Evolutionary conservation across 2,329 filamentous ascomycete genomes (phyloP).

Genomic region (Scopulariopsis brevicaulis): DNA sequence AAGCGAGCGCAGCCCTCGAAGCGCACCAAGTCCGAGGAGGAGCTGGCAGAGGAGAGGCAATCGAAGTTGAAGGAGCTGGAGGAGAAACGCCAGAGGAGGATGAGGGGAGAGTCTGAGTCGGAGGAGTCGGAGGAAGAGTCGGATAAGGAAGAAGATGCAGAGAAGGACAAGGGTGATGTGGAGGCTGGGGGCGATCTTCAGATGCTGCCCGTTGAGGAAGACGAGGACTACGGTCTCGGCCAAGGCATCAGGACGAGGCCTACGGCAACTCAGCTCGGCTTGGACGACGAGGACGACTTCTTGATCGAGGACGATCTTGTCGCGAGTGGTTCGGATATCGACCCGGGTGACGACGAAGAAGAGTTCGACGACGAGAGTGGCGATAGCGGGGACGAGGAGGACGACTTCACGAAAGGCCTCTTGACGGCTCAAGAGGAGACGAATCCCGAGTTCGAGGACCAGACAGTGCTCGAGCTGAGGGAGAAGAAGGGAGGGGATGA

Average conservation of each 20-base stretch:
- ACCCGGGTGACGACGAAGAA: conserved; percentile 39
- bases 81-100: conserved; percentile 68
- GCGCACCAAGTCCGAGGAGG: conserved; percentile 84
- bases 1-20: conserved; percentile 76
- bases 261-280: conserved; percentile 52
- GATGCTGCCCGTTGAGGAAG: conserved; percentile 25
- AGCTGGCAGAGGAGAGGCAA: conserved; percentile 68
- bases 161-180: conserved; percentile 22
- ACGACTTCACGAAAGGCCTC: conserved; percentile 63
- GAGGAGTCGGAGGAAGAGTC: conserved; percentile 45
- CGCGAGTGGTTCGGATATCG: conserved; percentile 66
- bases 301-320: conserved; percentile 80
- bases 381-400: conserved; percentile 27
- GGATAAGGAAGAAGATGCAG: conserved; percentile 23
- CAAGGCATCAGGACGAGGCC: conserved; percentile 43
- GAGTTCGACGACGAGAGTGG: conserved; percentile 28
- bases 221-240: conserved; percentile 49
- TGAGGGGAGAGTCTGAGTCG: conserved; percentile 69
- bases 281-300: conserved; percentile 94
- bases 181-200: conserved; percentile 9
- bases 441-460: conserved; percentile 36
- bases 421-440: conserved; percentile 46
- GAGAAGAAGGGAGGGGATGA: conserved; percentile 31
- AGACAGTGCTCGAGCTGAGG: conserved; percentile 23
- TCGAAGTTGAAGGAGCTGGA: conserved; percentile 70